Evolutionary conservation across 495 filamentous ascomycete genomes (phyloP).

Genomic region (Viridothelium virens): DNA sequence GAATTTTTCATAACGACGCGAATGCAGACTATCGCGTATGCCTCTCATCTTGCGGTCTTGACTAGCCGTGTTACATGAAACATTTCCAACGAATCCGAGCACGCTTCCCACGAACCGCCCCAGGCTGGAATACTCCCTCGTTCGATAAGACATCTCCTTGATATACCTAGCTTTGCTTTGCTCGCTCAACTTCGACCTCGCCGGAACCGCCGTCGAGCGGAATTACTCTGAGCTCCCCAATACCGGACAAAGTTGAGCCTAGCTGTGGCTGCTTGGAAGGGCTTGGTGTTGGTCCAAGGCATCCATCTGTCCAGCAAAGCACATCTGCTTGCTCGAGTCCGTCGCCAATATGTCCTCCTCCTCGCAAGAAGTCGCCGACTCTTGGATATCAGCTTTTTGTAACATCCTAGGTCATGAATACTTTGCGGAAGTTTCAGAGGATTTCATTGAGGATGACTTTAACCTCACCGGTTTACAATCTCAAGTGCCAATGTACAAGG

Average conservation of each 20-base stretch:
- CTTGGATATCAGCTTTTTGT: conserved; percentile 97
- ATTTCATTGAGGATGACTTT: conserved; percentile 99
- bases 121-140: background rate
- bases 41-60: background rate
- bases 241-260: background rate
- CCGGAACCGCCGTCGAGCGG: too few relatives aligned
- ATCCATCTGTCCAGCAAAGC: background rate
- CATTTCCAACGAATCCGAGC: background rate
- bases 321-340: background rate
- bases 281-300: background rate
- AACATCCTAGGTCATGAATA: conserved; percentile 93
- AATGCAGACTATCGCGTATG: background rate
- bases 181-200: background rate
- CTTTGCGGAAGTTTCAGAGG: conserved; percentile 96
- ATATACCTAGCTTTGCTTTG: background rate
- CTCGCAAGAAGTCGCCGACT: conserved; percentile 70
- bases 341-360: conserved; percentile 49
- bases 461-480: conserved; percentile 92
- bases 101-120: background rate
- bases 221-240: background rate
- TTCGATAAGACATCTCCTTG: background rate
- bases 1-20: conserved; percentile 2
- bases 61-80: background rate
- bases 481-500: conserved; percentile 98
- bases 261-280: too few relatives aligned